phyloP scores from a whole-genome alignment of 345 rosid species.

The Sapria himalayana region DNA sequence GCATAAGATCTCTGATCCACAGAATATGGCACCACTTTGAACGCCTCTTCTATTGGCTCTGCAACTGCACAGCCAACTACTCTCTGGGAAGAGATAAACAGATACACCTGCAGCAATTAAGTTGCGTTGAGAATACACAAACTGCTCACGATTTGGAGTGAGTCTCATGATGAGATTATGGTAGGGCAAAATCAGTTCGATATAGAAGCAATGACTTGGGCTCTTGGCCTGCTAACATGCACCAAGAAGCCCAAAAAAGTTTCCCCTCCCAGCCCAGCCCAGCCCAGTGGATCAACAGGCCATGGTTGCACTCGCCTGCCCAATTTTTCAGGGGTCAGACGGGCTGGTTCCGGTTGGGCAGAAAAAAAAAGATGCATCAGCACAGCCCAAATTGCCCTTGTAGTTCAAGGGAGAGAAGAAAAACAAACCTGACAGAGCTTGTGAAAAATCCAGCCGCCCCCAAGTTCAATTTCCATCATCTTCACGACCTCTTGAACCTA shows the following conservation, averaged over 20 bases:
- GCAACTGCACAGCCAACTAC: conserved; percentile 53
- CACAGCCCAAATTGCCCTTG: too few relatives aligned
- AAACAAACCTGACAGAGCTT: conserved; percentile 63
- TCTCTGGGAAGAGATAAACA: conserved; percentile 37
- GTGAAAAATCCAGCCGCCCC: conserved; percentile 62
- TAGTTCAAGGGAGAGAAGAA: too few relatives aligned
- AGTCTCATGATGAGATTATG: too few relatives aligned
- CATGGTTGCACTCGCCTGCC: too few relatives aligned
- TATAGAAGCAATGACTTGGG: background rate
- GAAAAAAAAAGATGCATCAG: too few relatives aligned
- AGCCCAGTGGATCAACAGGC: too few relatives aligned
- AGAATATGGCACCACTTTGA: conserved; percentile 21
- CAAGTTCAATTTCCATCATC: conserved; percentile 73
- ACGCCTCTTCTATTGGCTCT: conserved; percentile 74
- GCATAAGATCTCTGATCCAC: conserved; percentile 9
- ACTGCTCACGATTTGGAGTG: too few relatives aligned
- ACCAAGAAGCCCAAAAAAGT: background rate
- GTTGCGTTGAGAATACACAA: too few relatives aligned
- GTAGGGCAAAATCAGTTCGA: too few relatives aligned
- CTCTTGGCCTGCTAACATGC: background rate
- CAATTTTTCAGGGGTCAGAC: too few relatives aligned
- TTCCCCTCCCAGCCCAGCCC: too few relatives aligned
- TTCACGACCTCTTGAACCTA: conserved; percentile 60
- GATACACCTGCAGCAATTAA: conserved; percentile 35
- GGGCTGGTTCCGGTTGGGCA: too few relatives aligned